Base-by-base conservation (phyloP, 2,329 filamentous ascomycete genomes). In the Penicillium sp. region DNA sequence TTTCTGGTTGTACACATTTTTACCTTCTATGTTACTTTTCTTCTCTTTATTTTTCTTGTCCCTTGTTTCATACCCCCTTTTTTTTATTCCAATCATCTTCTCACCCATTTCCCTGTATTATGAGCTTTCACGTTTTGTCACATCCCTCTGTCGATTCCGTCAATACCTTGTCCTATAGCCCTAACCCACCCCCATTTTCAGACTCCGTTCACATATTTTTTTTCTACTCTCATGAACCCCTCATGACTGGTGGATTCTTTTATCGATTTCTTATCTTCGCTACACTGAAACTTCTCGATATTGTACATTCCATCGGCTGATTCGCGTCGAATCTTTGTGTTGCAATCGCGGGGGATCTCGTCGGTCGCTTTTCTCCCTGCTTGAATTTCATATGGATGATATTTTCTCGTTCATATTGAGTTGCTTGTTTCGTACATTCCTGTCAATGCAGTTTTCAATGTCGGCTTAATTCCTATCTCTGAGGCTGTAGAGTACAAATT, bases 141-240 rank as follows among this genome's bases (percentile, higher is more conserved):
- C 52, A 53, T 30, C 22, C 49, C 49, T 19, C 35, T 36, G 47
- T 63, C 59, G 47, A 57, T 53, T 56, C 41, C 44, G 40, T 51
- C 61, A 57, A 65, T 62, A 65, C 62, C 61, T 63, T 62, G 60
- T 62, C 51, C 51, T 49, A 62, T 59, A 61, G 50, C 46, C 37
- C 35, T 25, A 16, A 35, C 43, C 12, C 42, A 3, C 45, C 30
- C 22, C n/a, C 30, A 33, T 14, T 54, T 43, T 54, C 11, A 40
- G 41, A 25, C 11, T 12, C 11, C 9, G n/a, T 53, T 60, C 47
- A 60, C 60, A 63, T 62, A 57, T 47, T 36, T 17, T 17, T 54
- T 22, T 22, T 47, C 55, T 36, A 45, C 37, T 58, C 50, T 42
- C 51, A 54, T 51, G 52, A 56, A 43, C 55, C 48, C 38, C 42